phyloP scores from a whole-genome alignment of 805 yeast species.

The Blastobotrys parvus region DNA sequence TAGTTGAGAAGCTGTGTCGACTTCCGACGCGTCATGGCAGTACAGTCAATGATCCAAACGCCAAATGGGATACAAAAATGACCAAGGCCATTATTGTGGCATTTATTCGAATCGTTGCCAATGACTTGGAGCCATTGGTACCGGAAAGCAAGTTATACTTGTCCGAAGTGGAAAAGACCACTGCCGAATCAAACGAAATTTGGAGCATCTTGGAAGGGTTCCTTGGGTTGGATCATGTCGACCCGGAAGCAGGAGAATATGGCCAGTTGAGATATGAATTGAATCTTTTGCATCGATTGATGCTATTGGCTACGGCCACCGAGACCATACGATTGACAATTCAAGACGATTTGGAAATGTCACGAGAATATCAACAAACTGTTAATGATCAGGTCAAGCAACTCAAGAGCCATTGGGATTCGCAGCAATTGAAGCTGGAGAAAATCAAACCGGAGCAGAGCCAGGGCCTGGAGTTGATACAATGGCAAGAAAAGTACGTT shows the following conservation, averaged over 20 bases:
- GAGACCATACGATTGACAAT: constrained; percentile 29
- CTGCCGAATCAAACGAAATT: constrained; percentile 25
- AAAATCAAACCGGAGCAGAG: constrained; percentile 18
- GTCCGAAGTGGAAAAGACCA: constrained; percentile 26
- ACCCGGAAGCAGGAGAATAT: constrained; percentile 3
- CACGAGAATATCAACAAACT: constrained; percentile 20
- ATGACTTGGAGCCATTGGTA: constrained; percentile 26
- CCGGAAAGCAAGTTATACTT: constrained; percentile 19
- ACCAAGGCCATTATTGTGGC: constrained; percentile 27
- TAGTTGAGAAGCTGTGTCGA: constrained; percentile 28
- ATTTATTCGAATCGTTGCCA: constrained; percentile 24
- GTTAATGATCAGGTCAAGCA: constrained; percentile 22
- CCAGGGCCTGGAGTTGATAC: constrained; percentile 16
- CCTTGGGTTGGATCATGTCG: constrained; percentile 1
- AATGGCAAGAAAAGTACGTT: constrained; percentile 22
- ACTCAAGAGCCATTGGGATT: constrained; percentile 19
- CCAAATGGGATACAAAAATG: constrained; percentile 29
- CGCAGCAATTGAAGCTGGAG: constrained; percentile 16
- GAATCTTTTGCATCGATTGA: constrained; percentile 21
- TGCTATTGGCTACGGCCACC: constrained; percentile 25
- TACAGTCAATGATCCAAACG: constrained; percentile 28
- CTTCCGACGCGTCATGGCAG: constrained; percentile 27
- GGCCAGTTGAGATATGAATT: constrained; percentile 22
- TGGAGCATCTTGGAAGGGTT: constrained; percentile 27
- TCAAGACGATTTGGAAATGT: constrained; percentile 25